A percentile compares a stretch with the other conserved stretches of the same genome.
These are phyloP conservation scores for Nymphaea thermarum DNA, from an alignment of 164 flowering plant species.

Conservation along the genomic window DNA sequence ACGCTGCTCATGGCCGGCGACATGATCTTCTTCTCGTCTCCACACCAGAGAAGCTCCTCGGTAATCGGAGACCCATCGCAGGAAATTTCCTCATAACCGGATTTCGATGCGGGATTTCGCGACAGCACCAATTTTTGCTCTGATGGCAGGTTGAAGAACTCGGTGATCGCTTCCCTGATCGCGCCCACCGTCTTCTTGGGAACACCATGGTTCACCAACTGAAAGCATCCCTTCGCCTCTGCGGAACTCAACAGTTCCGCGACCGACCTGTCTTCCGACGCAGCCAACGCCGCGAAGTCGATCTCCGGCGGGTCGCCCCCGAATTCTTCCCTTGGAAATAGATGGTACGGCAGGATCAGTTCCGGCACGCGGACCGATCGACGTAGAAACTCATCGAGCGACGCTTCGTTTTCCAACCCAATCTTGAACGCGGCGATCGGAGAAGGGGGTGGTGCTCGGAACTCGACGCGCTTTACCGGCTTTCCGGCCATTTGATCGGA, in stretches of 20 bases:
- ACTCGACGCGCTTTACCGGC: slow-evolving; percentile 24
- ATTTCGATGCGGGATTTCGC: slow-evolving; percentile 54
- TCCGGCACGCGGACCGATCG: slow-evolving; percentile 44
- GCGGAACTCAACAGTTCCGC: slow-evolving; percentile 24
- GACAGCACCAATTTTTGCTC: slow-evolving; percentile 28
- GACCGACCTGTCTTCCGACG: slow-evolving; percentile 5
- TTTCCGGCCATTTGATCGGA: slow-evolving; percentile 19
- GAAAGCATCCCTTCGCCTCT: slow-evolving; percentile 46
- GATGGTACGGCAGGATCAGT: slow-evolving; percentile 49
- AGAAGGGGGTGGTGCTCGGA: slow-evolving; percentile 94
- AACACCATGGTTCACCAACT: slow-evolving; percentile 59
- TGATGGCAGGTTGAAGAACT: slow-evolving; percentile 35
- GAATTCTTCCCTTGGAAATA: slow-evolving; percentile 41
- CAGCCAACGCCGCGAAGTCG: slow-evolving; percentile 27
- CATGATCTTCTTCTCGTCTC: slow-evolving; percentile 20
- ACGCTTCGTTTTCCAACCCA: slow-evolving; percentile 46
- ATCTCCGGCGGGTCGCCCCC: slow-evolving; percentile 26
- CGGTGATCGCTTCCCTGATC: slow-evolving; percentile 18
- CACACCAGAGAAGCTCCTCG: slow-evolving; percentile 76
- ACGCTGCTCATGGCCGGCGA: slow-evolving; percentile 57
- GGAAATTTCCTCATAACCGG: slow-evolving; percentile 22
- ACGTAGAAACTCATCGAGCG: slow-evolving; percentile 35
- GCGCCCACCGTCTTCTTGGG: slow-evolving; percentile 21
- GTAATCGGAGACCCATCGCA: slow-evolving; percentile 13
- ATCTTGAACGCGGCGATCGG: slow-evolving; percentile 55